Percentiles rank a stretch among this genome's conserved stretches.
phyloP scores from a whole-genome alignment of 148 eudicot genomes.

The Polygonum maritimum region DNA sequence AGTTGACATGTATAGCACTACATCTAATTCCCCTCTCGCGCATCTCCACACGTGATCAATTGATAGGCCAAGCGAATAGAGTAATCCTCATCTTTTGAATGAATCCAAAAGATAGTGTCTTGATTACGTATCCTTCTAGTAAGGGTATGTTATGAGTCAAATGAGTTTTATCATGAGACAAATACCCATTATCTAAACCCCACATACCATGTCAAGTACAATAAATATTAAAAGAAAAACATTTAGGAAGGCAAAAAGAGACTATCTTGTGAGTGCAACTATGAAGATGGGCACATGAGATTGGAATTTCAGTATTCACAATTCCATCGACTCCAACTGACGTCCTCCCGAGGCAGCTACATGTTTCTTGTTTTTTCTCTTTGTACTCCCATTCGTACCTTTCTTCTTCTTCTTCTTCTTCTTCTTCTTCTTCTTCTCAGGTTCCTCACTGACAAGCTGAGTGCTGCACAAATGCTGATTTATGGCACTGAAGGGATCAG shows the following conservation, averaged over 20 bases:
- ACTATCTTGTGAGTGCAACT: not conserved
- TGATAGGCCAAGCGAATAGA: too few relatives aligned
- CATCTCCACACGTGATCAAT: too few relatives aligned
- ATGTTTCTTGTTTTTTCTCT: not conserved
- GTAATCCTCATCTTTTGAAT: too few relatives aligned
- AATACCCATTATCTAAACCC: not conserved
- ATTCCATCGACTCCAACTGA: slow-evolving; percentile 54
- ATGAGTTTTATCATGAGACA: too few relatives aligned
- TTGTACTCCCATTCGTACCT: slow-evolving; percentile 23
- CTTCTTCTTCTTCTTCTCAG: slow-evolving; percentile 41
- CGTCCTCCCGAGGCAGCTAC: slow-evolving; percentile 21
- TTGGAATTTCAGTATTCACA: slow-evolving; percentile 17
- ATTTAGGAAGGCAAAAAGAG: not conserved
- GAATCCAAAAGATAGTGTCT: too few relatives aligned
- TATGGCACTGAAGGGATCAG: slow-evolving; percentile 74
- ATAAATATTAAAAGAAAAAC: not conserved
- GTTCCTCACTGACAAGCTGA: slow-evolving; percentile 47
- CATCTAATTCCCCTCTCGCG: too few relatives aligned
- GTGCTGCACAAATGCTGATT: slow-evolving; percentile 71
- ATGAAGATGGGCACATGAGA: not conserved
- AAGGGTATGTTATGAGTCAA: too few relatives aligned
- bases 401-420: slow-evolving; percentile 48
- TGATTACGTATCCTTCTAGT: too few relatives aligned
- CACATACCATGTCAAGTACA: not conserved
- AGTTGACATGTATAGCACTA: too few relatives aligned